These are phyloP conservation scores for Lactuca saligna DNA, from an alignment of 129 eudicot genomes.

Conservation along the genomic window DNA sequence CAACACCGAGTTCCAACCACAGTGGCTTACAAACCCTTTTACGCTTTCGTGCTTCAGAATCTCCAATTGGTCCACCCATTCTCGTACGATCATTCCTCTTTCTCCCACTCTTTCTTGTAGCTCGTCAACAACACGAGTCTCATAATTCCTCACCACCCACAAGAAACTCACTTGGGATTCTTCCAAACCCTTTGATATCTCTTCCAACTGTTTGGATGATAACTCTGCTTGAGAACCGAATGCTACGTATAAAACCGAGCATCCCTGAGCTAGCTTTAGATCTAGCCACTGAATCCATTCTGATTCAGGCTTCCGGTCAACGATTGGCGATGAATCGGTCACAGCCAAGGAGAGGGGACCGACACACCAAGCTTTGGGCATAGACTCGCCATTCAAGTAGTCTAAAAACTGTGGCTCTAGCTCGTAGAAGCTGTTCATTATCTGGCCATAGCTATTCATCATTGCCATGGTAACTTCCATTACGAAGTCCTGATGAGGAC, in stretches of 20 bases:
- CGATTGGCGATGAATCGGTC: constrained; percentile 18
- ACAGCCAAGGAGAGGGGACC: constrained; percentile 46
- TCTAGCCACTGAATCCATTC: constrained; percentile 59
- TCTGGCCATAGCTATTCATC: constrained; percentile 23
- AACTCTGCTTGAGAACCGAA: constrained; percentile 55
- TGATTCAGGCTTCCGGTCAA: background rate
- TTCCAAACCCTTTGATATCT: constrained; percentile 45
- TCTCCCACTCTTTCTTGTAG: constrained; percentile 16
- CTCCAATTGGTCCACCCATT: constrained; percentile 39
- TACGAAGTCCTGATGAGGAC: constrained; percentile 8
- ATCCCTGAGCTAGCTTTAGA: constrained; percentile 27
- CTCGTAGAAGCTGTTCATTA: constrained; percentile 34
- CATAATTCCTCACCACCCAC: constrained; percentile 47
- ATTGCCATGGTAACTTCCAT: background rate
- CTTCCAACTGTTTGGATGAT: constrained; percentile 35
- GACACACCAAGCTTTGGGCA: constrained; percentile 41
- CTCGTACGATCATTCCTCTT: constrained; percentile 24
- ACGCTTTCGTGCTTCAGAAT: constrained; percentile 27
- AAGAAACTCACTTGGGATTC: constrained; percentile 45
- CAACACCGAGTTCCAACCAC: constrained; percentile 42
- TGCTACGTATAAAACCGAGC: constrained; percentile 46
- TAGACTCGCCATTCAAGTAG: constrained; percentile 8
- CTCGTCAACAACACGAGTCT: constrained; percentile 20
- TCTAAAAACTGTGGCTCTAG: constrained; percentile 28
- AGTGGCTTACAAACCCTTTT: constrained; percentile 41